Base-by-base conservation (phyloP, 1,139 yeast genomes). In the Yamadazyma friedrichii region DNA sequence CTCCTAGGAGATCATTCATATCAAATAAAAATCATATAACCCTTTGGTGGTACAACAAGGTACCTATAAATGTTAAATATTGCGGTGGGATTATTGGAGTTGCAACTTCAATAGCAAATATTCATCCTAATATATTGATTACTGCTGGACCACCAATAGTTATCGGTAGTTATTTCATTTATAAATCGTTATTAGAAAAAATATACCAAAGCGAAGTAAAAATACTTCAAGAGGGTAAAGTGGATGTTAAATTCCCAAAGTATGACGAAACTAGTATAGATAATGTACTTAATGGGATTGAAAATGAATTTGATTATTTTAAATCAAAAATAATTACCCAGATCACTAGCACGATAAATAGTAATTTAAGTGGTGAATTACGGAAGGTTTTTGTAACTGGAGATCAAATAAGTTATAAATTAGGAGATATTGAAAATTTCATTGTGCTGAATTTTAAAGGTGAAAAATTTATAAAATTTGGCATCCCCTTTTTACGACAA, bases 91-190 rank as follows among this genome's bases (percentile, higher is more conserved):
- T 70, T 13, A 54, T 62, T 0, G 36, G 56, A 1, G 48, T 62
- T 1, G 69, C 72, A 0, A 43, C 54, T 10, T 50, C 64, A 2
- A 42, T 70, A n/a, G 63, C 64, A 9, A 68, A 69, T 40, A 41
- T 69, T 11, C 74, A 68, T 48, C 73, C 71, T 11, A 59, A 65
- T 43, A 50, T 59, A 9, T 40, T 68, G 8, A 42, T 67, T 11
- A 68, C 75, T 1, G 45, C 64, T 9, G 66, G 61, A 0, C 78
- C 78, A 1, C 77, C 78, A 1, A 37, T 58, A 2, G 52, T 57
- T 0, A 48, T 64, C 1, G 63, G 58, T 0, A 53, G 59, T 2
- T 67, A 58, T 46, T 66, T 51, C 36, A 51, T 51, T 6, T 56
- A 57, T 41, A 44, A 35, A 9, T 39, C 34, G 6, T 15, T 39